Conservation (phyloP, 257 asterid species). For the Craterostigma plantagineum region DNA sequence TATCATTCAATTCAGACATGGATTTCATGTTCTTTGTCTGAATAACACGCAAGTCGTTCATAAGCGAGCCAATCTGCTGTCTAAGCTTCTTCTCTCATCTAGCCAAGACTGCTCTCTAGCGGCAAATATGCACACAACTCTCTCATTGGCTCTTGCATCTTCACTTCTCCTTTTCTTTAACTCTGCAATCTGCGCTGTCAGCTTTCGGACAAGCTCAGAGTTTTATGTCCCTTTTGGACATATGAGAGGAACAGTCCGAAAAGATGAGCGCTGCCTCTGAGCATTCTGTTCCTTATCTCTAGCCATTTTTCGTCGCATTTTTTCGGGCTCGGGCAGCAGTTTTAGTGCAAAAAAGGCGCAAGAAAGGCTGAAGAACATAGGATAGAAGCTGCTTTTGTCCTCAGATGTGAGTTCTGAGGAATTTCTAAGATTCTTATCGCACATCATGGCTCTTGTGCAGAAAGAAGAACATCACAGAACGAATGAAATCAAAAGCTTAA, state of each 20-base stretch:
- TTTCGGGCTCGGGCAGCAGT: slow-evolving; percentile 33
- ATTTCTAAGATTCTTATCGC: slow-evolving; percentile 27
- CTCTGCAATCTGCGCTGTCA: slow-evolving; percentile 26
- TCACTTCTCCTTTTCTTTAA: slow-evolving; percentile 56
- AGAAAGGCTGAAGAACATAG: slow-evolving; percentile 58
- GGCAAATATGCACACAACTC: slow-evolving; percentile 63
- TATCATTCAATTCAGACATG: slow-evolving; percentile 31
- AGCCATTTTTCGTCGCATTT: slow-evolving; percentile 36
- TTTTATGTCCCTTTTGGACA: too few species aligned
- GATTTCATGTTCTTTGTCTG: slow-evolving; percentile 22
- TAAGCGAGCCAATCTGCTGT: slow-evolving; percentile 44
- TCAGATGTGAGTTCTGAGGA: slow-evolving; percentile 16
- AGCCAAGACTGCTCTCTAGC: slow-evolving; percentile 76
- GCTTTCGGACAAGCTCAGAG: too few species aligned
- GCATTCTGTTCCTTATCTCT: slow-evolving; percentile 33
- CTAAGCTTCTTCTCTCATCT: slow-evolving; percentile 53
- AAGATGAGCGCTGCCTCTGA: slow-evolving; percentile 60
- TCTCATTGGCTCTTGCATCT: slow-evolving; percentile 83
- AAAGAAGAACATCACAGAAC: too few species aligned
- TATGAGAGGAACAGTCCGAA: slow-evolving; percentile 47
- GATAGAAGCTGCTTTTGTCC: slow-evolving; percentile 22
- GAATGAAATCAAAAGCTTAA: too few species aligned
- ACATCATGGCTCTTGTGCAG: too few species aligned
- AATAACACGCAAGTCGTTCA: slow-evolving; percentile 36
- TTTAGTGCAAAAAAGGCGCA: slow-evolving; percentile 54